Base-by-base conservation (phyloP, 306 rosid genomes). In the Carpinus fangiana region DNA sequence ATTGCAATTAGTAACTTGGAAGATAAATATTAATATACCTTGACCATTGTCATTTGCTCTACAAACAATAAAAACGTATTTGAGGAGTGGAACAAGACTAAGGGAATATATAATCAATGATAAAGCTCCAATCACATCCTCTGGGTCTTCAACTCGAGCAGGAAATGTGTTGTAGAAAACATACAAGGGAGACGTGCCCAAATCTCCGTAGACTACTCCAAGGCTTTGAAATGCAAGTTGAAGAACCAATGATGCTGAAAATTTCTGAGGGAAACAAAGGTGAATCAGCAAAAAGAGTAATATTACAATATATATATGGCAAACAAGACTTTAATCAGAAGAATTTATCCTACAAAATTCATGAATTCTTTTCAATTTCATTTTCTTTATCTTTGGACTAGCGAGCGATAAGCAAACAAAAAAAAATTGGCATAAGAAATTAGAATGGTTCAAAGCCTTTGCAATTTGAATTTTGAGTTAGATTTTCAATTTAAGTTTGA, bases 21-120 rank as follows among this genome's bases (percentile, higher is more conserved):
- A 26, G n/a, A 13, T 8, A 18, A 51, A 48, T 66, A 43, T 45
- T 12, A 59, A 81, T 80, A 36, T 93, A 96, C 99, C 99, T 96
- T 96, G 99, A 78, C 99, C 99, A 73, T 89, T 93, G 93, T 96
- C 99, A 84, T 91, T 96, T 11, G 99, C 99, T 86, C 89, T 87
- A 67, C 94, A 83, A 45, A 96, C 99, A 76, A 96, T 82, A 68
- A 93, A 83, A 65, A 95, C 89, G 62, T 95, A 95, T 86, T 95
- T 95, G 87, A 95, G 90, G 84, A 96, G 98, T 2, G 99, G 98
- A 56, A 96, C 76, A 79, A 96, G 92, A 70, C 97, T 96, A 78
- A 96, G 98, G 81, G 99, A 96, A 85, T 96, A 96, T 82, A 96
- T 96, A 64, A 96, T 96, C 91, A 96, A 78, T 52, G 99, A 96